phyloP scores from a whole-genome alignment of 192 early-diverging fungal genomes.

The Obelidium mucronatum region DNA sequence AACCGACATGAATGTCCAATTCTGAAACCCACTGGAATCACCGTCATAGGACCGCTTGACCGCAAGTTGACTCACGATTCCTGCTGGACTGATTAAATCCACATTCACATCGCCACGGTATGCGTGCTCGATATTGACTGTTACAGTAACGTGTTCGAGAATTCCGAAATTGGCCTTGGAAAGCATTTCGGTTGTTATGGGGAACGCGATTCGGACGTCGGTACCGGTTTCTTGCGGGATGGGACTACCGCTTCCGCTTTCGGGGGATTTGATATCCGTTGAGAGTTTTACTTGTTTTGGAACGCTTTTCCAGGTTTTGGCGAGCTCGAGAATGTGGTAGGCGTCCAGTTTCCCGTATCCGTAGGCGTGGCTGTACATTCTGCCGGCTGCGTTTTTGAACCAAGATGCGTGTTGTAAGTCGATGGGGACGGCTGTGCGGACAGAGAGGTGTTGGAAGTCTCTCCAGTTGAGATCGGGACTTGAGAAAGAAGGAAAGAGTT shows the following conservation, averaged over 20 bases:
- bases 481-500: constrained; percentile 67
- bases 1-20: constrained; percentile 97
- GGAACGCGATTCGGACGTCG: constrained; percentile 5
- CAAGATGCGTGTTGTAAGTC: constrained; percentile 76
- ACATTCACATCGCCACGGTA: constrained; percentile 89
- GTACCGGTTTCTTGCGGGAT: constrained; percentile 58
- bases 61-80: constrained; percentile 72
- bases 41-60: constrained; percentile 69
- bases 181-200: not conserved
- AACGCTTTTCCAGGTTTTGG: constrained; percentile 71
- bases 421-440: constrained; percentile 80
- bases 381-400: constrained; percentile 70
- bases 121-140: constrained; percentile 80
- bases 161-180: constrained; percentile 46
- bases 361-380: constrained; percentile 89
- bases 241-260: not conserved
- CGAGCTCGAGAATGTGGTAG: constrained; percentile 78
- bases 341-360: constrained; percentile 94
- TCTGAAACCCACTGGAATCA: constrained; percentile 70
- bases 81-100: constrained; percentile 76
- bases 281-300: constrained; percentile 68
- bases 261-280: constrained; percentile 14
- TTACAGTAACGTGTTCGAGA: constrained; percentile 90
- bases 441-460: constrained; percentile 87
- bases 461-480: constrained; percentile 96